Conservation (phyloP, 768 basidiomycete species). For the Lentinula sp. region DNA sequence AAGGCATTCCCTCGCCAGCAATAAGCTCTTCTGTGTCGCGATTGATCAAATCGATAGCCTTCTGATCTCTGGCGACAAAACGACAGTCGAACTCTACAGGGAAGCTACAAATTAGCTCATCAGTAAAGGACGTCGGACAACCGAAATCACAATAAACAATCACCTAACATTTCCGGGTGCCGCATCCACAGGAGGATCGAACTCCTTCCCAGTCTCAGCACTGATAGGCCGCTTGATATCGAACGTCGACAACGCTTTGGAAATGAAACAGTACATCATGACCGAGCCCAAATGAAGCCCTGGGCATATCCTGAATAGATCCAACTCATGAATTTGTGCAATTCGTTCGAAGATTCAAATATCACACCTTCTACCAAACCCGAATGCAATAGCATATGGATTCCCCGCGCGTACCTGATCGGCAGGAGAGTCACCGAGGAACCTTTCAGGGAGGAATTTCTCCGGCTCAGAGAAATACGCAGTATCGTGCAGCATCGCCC, state of each 20-base stretch:
- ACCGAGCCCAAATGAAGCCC: not conserved
- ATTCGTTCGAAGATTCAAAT: not conserved
- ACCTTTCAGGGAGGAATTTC: not conserved
- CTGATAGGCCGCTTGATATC: not conserved
- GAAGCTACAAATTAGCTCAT: not conserved
- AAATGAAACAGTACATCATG: not conserved
- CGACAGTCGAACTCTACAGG: not conserved
- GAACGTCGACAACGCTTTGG: not conserved
- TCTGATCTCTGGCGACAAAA: not conserved
- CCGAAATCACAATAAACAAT: not conserved
- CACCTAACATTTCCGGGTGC: constrained; percentile 1
- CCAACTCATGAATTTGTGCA: not conserved
- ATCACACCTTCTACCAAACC: not conserved
- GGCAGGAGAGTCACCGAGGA: not conserved
- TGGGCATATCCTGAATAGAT: not conserved
- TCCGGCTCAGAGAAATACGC: not conserved
- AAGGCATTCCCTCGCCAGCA: not conserved
- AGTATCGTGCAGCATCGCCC: constrained; percentile 15
- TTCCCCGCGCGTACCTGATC: constrained; percentile 1
- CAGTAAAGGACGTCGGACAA: not conserved
- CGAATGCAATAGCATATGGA: not conserved
- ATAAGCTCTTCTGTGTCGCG: not conserved
- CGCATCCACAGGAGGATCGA: not conserved
- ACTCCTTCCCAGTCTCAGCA: not conserved
- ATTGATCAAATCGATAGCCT: not conserved